Conservation (phyloP, 495 filamentous ascomycete species). For the Darksidea phi region DNA sequence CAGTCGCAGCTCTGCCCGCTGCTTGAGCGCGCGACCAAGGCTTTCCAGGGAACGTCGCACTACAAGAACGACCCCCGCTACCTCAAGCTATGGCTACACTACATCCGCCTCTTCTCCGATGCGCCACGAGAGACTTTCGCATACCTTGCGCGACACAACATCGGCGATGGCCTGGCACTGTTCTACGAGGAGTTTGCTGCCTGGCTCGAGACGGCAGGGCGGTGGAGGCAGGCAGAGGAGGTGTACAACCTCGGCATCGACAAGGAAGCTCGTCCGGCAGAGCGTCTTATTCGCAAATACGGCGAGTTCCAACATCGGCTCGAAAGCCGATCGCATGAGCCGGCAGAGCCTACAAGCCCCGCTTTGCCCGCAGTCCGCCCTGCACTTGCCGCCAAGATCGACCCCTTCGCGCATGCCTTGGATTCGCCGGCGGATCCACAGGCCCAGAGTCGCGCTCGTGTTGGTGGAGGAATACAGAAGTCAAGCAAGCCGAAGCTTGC, state of each 20-base stretch:
- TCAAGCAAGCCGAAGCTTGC: constrained; percentile 75
- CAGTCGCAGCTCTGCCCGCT: constrained; percentile 85
- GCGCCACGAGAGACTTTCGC: constrained; percentile 87
- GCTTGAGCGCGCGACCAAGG: constrained; percentile 86
- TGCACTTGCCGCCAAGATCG: constrained; percentile 80
- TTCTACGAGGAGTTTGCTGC: constrained; percentile 97
- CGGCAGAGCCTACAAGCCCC: constrained; percentile 73
- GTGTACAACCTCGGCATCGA: constrained; percentile 87
- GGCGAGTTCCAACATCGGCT: constrained; percentile 82
- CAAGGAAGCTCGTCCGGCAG: constrained; percentile 76
- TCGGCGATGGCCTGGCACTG: constrained; percentile 85
- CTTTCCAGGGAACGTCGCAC: constrained; percentile 76
- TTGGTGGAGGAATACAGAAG: constrained; percentile 56
- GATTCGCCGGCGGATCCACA: constrained; percentile 61
- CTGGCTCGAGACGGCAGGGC: constrained; percentile 80
- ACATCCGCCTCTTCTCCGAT: constrained; percentile 89
- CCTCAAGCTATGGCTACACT: constrained; percentile 88
- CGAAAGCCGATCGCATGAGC: constrained; percentile 57
- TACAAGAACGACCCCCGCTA: constrained; percentile 96
- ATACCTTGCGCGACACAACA: constrained; percentile 81
- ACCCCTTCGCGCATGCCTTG: constrained; percentile 65
- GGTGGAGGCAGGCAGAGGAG: constrained; percentile 91
- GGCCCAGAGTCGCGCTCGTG: constrained; percentile 51
- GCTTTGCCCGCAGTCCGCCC: constrained; percentile 79
- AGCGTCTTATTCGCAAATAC: constrained; percentile 82